Evolutionary conservation across 2,329 filamentous ascomycete genomes (phyloP).

Genomic region (Calonectria multiphialidica): DNA sequence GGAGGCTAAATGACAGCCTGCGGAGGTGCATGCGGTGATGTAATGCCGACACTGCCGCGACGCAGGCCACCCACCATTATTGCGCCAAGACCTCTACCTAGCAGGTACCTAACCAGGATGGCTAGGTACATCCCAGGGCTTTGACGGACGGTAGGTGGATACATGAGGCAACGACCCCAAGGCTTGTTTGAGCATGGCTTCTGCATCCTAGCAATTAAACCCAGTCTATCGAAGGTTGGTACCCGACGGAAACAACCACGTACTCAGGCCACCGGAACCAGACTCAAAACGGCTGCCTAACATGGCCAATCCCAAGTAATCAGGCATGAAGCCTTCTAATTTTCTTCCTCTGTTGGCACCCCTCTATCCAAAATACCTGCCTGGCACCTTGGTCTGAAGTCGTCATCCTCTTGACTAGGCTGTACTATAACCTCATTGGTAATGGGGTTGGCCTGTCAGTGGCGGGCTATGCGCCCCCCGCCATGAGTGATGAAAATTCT

Average conservation of each 20-base stretch:
- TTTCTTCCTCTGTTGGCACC: no score
- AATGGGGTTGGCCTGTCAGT: background rate
- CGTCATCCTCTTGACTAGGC: background rate
- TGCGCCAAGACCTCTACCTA: background rate
- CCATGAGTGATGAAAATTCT: slow-evolving; percentile 3
- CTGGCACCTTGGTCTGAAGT: no score
- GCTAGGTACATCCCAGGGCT: background rate
- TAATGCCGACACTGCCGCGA: slow-evolving; percentile 18
- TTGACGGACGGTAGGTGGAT: no score
- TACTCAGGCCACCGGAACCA: background rate
- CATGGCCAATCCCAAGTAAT: background rate
- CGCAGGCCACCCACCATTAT: background rate
- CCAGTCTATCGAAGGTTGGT: background rate
- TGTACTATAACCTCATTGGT: no score
- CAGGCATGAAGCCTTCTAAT: background rate
- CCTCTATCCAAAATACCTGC: background rate
- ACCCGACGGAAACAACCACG: background rate
- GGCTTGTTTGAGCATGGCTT: background rate
- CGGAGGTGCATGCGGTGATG: slow-evolving; percentile 15
- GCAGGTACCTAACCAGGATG: background rate
- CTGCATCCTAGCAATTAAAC: background rate
- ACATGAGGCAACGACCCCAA: background rate
- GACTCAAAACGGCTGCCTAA: background rate
- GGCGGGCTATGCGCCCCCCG: background rate
- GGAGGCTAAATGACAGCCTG: background rate